phyloP scores from a whole-genome alignment of 306 rosid genomes.

The Gastrolobium bilobum region DNA sequence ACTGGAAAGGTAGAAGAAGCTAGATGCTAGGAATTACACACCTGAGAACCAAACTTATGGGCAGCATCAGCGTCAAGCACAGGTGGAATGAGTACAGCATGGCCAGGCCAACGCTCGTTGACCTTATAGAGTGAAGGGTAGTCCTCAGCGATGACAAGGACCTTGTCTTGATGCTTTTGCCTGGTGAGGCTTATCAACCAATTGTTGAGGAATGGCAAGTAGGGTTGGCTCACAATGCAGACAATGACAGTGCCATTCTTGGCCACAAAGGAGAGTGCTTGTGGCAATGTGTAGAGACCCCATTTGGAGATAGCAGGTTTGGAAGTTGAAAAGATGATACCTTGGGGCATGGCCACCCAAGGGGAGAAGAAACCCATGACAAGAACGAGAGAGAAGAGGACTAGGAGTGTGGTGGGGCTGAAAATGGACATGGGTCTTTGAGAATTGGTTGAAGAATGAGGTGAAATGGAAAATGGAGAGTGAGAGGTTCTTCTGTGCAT shows the following conservation, averaged over 20 bases:
- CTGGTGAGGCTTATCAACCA: conserved; percentile 77
- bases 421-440: conserved; percentile 64
- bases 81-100: conserved; percentile 82
- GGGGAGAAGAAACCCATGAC: conserved; percentile 70
- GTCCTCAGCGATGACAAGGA: conserved; percentile 87
- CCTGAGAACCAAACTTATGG: conserved; percentile 88
- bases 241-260: conserved; percentile 78
- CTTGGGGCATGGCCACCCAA: conserved; percentile 62
- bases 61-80: conserved; percentile 79
- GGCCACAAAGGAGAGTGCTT: conserved; percentile 73
- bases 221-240: conserved; percentile 83
- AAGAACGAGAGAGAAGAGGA: conserved; percentile 60
- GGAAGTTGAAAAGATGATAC: conserved; percentile 54
- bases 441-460: conserved; percentile 62
- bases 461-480: conserved; percentile 48
- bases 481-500: too few species aligned
- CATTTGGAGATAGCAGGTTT: conserved; percentile 59
- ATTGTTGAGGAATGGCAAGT: conserved; percentile 77
- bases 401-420: conserved; percentile 59
- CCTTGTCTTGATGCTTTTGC: conserved; percentile 77
- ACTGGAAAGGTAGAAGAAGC: too few species aligned
- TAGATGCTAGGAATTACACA: conserved; percentile 12
- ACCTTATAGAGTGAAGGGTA: conserved; percentile 73
- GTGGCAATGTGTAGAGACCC: conserved; percentile 66
- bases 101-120: conserved; percentile 87